Conservation (phyloP, 192 early-diverging fungal species). For the Martensiomyces pterosporus region DNA sequence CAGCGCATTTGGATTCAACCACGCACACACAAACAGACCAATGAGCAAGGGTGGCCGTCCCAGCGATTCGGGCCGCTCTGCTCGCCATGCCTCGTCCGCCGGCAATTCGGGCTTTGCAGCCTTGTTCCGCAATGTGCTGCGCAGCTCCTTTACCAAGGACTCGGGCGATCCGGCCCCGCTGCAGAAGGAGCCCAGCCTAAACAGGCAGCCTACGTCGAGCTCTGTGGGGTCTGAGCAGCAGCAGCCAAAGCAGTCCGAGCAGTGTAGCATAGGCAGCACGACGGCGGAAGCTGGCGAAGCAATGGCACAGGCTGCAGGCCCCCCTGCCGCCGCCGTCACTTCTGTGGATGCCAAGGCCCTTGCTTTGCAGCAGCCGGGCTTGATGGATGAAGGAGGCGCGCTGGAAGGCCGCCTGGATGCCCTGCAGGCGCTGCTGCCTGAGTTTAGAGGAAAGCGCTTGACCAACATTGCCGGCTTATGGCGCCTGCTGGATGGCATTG, state of each 20-base stretch:
- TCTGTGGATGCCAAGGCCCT: conserved; percentile 28
- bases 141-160: conserved; percentile 29
- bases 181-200: conserved; percentile 9
- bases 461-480: conserved; percentile 30
- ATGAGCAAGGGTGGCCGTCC: conserved; percentile 14
- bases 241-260: too few relatives aligned
- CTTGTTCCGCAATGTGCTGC: conserved; percentile 40
- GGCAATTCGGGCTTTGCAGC: conserved; percentile 10
- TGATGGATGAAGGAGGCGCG: conserved; percentile 9
- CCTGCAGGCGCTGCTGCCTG: conserved; percentile 11
- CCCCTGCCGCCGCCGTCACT: neutral
- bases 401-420: conserved; percentile 27
- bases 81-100: conserved; percentile 7
- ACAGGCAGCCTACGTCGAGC: too few relatives aligned
- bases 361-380: conserved; percentile 5
- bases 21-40: too few relatives aligned
- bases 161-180: conserved; percentile 2
- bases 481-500: conserved; percentile 23
- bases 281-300: too few relatives aligned
- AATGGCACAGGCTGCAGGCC: too few relatives aligned
- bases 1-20: too few relatives aligned
- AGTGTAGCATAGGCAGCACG: too few relatives aligned
- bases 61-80: conserved; percentile 15
- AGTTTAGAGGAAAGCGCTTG: conserved; percentile 11
- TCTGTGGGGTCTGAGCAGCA: too few relatives aligned